Evolutionary conservation across 1,284 basidiomycete genomes (phyloP).

Genomic region (Hypsizygus ulmarius): DNA sequence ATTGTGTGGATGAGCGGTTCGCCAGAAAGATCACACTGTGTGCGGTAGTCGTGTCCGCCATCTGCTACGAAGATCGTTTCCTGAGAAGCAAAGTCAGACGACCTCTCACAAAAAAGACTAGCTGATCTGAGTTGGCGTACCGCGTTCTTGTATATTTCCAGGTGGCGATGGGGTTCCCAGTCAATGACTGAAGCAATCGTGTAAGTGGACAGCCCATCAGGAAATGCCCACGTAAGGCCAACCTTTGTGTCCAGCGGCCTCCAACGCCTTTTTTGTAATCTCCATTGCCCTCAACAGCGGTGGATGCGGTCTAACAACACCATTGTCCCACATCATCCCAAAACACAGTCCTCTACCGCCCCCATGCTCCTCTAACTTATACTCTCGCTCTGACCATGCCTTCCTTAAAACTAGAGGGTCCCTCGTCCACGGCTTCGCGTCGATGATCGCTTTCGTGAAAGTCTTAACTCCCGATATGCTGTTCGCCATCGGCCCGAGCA

Average conservation of each 20-base stretch:
- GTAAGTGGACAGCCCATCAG: not conserved
- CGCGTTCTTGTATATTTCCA: constrained; percentile 48
- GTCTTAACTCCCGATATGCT: constrained; percentile 59
- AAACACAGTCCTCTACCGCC: constrained; percentile 53
- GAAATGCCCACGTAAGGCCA: not conserved
- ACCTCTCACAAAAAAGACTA: not conserved
- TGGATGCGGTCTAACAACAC: constrained; percentile 41
- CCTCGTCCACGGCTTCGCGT: constrained; percentile 58
- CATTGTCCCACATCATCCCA: constrained; percentile 57
- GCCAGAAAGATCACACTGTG: constrained; percentile 37
- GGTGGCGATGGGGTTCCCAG: constrained; percentile 49
- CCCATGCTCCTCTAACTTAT: constrained; percentile 54
- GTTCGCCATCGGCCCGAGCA: constrained; percentile 70
- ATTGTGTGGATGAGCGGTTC: constrained; percentile 43
- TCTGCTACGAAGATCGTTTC: constrained; percentile 44
- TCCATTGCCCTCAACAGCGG: constrained; percentile 53
- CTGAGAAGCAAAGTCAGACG: constrained; percentile 20
- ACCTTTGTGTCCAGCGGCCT: constrained; percentile 48
- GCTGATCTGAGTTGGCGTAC: constrained; percentile 28
- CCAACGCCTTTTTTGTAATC: constrained; percentile 53
- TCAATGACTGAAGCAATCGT: constrained; percentile 53
- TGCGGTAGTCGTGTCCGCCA: constrained; percentile 40
- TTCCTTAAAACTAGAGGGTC: constrained; percentile 60
- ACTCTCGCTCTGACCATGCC: constrained; percentile 60
- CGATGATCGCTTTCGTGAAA: constrained; percentile 66